Evolutionary conservation across 805 yeast genomes (phyloP), one percentile per base, ranked within the genome.

Genomic region (Myxozyma mucilagina): DNA sequence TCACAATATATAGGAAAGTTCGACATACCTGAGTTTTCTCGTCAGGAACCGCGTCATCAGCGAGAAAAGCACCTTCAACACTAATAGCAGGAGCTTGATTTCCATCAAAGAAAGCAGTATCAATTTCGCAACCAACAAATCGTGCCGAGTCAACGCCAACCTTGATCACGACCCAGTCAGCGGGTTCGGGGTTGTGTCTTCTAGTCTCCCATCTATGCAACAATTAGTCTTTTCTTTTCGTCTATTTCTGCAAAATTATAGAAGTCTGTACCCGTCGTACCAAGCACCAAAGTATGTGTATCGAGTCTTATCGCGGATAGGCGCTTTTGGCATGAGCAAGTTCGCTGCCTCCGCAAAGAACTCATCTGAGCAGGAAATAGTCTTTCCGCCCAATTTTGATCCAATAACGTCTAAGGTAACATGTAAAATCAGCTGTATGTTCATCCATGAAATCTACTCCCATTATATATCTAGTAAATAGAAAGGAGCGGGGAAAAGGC

Each of bases 301-400:
- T 20, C 66, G 47, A 43, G 56, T 52, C 49, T 55, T 50, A 55
- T 90, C 96, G 70, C 96, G 79, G 59, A 90, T 82, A 1, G 97
- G 96, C 2, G 86, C 81, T 49, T 80, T 81, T 42, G 97, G 92
- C 71, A 89, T 86, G 73, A 91, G 85, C 69, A 93, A 80, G 75
- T 93, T 93, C 36, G 80, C 83, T 5, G 98, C 98, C 47, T 84
- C 93, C 0, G 97, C 98, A 76, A 93, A 93, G 94, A 96, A 93
- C 76, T 93, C 96, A 72, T 93, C 97, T 44, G 94, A 86, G 69
- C 81, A 84, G 14, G 81, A 74, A 24, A 89, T 70, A 5, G 90
- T 84, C 61, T 81, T 73, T 2, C 97, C 97, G 4, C 97, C 97
- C 4, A 93, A 76, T 70, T 87, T 87, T 64, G 84, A 89, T 49